Conservation (phyloP, 2,329 filamentous ascomycete species). For the Cladophialophora psammophila region DNA sequence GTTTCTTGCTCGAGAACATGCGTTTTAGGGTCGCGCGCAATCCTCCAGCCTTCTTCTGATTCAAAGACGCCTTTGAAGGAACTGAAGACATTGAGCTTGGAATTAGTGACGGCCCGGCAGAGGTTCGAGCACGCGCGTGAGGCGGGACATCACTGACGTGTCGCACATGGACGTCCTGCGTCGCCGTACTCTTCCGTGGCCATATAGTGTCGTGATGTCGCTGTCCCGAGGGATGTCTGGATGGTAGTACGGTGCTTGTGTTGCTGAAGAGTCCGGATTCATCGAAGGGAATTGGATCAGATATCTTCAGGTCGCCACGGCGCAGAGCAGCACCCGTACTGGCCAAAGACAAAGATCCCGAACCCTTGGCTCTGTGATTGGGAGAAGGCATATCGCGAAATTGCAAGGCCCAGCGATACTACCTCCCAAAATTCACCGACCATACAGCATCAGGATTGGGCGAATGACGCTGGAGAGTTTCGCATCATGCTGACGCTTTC, state of each 20-base stretch:
- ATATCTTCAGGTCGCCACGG: constrained; percentile 45
- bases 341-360: constrained; percentile 20
- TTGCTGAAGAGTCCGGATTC: constrained; percentile 26
- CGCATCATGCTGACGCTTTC: constrained; percentile 26
- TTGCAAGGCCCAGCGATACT: constrained; percentile 8
- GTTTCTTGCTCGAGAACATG: constrained; percentile 40
- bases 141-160: constrained; percentile 32
- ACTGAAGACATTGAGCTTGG: constrained; percentile 38
- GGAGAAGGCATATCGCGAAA: constrained; percentile 30
- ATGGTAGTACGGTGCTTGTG: constrained; percentile 13
- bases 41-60: constrained; percentile 35
- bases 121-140: constrained; percentile 25
- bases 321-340: constrained; percentile 39
- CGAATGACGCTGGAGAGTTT: constrained; percentile 5
- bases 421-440: constrained; percentile 4
- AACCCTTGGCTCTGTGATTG: constrained; percentile 27
- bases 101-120: constrained; percentile 33
- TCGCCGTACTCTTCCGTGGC: constrained; percentile 27
- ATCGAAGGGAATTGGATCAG: constrained; percentile 42
- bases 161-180: constrained; percentile 26
- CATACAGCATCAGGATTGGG: constrained; percentile 19
- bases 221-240: constrained; percentile 22
- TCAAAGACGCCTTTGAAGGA: constrained; percentile 36
- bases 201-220: constrained; percentile 29
- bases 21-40: constrained; percentile 38